Evolutionary conservation across 75 land plant genomes (phyloP), one percentile per base, ranked within the genome.

Genomic region (Ceratopteris richardii): DNA sequence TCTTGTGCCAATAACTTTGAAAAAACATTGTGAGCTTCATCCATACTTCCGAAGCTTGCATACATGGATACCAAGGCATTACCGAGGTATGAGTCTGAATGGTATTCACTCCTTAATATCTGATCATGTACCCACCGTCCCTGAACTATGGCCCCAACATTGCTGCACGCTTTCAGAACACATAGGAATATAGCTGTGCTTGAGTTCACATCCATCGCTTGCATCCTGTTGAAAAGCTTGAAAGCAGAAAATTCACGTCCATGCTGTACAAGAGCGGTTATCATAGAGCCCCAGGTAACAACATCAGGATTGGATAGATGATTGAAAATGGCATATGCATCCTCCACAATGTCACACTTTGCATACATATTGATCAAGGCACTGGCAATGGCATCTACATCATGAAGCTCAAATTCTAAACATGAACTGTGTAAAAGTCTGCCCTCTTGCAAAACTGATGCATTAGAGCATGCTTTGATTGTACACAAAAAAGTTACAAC

Each of bases 381-480:
- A 41, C 27, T 61, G 2, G 21, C 55, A 13, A 85, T 65, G 31
- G 72, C 46, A 14, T 73, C 60, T 65, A 78, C 67, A 16, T 26
- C 46, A 44, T 62, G 52, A 24, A 73, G 33, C 10, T 74, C 73
- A 28, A 28, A 69, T 43, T 70, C 70, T 13, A 78, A 2, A 39
- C 72, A 59, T 41, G 63, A 64, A 57, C 71, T 58, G 40, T 85
- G 89, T 10, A 78, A 44, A 51, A 72, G 66, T 53, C 76, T 78
- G 16, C 85, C 82, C 25, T 17, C 68, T n/a, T 57, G 60, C 17
- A 74, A 48, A 43, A 63, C 65, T 21, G 67, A 63, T 31, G 76
- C 22, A 39, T 75, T 69, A 9, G 80, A 70, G 66, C 82, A 86
- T 11, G 82, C 80, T 36, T 74, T 71, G 37, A 86, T 74, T 36